Percentiles rank a stretch among this genome's conserved stretches.
Conservation (phyloP, 768 basidiomycete genomes). For the Dioszegia crocea region DNA sequence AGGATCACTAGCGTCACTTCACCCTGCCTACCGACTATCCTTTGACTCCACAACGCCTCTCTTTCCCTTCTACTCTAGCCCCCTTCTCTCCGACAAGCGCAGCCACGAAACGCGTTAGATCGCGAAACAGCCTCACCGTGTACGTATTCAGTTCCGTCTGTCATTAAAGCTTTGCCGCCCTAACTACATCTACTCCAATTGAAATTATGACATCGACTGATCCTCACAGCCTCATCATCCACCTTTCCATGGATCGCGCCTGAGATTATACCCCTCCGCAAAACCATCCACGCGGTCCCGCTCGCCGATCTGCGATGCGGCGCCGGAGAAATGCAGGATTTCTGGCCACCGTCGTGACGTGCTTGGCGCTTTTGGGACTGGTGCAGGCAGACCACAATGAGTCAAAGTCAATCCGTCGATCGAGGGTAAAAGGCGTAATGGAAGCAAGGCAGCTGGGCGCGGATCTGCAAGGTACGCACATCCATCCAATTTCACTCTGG, state of each 20-base stretch:
- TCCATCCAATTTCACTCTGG: not conserved
- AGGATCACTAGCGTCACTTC: not conserved
- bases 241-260: not conserved
- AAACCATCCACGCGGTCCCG: not conserved
- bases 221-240: not conserved
- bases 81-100: not conserved
- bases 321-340: not conserved
- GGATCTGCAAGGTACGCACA: conserved; percentile 2
- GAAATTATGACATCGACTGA: conserved; percentile 4
- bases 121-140: not conserved
- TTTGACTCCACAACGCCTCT: not conserved
- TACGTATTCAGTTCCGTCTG: too few relatives aligned
- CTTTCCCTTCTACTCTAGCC: not conserved
- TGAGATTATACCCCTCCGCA: not conserved
- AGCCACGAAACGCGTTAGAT: not conserved
- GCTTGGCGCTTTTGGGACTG: not conserved
- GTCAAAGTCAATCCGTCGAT: not conserved
- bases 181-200: too few relatives aligned
- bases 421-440: not conserved
- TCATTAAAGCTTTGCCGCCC: too few relatives aligned
- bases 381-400: conserved; percentile 1
- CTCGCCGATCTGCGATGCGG: conserved; percentile 1
- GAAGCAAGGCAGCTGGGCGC: conserved; percentile 4
- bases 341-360: not conserved
- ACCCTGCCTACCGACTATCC: not conserved